Evolutionary conservation across 331 rosid genomes (phyloP).

Genomic region (Acacia pycnantha): DNA sequence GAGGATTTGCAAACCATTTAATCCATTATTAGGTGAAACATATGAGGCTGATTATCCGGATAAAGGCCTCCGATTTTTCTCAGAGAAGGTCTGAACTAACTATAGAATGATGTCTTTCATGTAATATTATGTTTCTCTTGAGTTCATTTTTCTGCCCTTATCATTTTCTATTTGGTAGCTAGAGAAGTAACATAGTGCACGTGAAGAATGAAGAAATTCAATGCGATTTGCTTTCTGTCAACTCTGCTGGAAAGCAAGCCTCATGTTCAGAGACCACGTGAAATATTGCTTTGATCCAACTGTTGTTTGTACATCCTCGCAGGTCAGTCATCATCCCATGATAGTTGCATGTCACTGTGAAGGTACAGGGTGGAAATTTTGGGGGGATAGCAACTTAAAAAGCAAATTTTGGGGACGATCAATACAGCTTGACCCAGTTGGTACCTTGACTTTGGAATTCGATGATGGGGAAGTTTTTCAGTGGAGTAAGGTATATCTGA

Average conservation of each 20-base stretch:
- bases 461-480: conserved; percentile 94
- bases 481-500: conserved; percentile 80
- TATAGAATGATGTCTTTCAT: conserved; percentile 1
- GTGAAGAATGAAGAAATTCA: not conserved
- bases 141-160: not conserved
- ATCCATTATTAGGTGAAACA: conserved; percentile 93
- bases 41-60: conserved; percentile 92
- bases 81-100: conserved; percentile 72
- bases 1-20: conserved; percentile 89
- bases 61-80: conserved; percentile 80
- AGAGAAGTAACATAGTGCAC: not conserved
- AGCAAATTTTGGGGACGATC: conserved; percentile 99
- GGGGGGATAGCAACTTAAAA: conserved; percentile 94
- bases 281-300: not conserved
- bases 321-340: conserved; percentile 99
- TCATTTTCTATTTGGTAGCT: not conserved
- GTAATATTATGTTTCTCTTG: not conserved
- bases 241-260: not conserved
- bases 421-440: conserved; percentile 95
- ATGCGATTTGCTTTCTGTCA: not conserved
- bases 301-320: conserved; percentile 31
- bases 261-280: not conserved
- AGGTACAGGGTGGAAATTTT: conserved; percentile 95
- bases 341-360: conserved; percentile 90
- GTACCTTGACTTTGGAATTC: conserved; percentile 81